Percentiles rank a stretch among this genome's conserved stretches.
Conservation (phyloP, 2,329 filamentous ascomycete species). For the Trichoderma oligosporum region DNA sequence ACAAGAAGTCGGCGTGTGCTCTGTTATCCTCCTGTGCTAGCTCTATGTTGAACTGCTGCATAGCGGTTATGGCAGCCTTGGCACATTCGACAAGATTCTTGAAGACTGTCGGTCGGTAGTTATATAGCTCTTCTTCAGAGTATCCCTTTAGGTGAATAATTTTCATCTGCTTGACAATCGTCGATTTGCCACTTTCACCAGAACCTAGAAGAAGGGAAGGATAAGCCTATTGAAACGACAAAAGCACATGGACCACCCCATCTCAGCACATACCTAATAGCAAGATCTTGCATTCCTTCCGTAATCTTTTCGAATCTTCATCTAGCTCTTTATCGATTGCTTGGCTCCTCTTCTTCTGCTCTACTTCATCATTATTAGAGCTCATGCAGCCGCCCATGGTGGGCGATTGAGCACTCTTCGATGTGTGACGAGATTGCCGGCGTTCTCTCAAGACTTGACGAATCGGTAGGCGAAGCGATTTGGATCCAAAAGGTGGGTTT, state of each 20-base stretch:
- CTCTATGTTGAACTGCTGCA: conserved; percentile 86
- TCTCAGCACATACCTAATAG: conserved; percentile 68
- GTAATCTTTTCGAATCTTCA: conserved; percentile 87
- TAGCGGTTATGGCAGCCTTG: conserved; percentile 85
- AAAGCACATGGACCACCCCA: not conserved
- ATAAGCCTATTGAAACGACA: conserved; percentile 21
- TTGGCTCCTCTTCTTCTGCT: conserved; percentile 95
- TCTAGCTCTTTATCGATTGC: conserved; percentile 91
- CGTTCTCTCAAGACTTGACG: conserved; percentile 15
- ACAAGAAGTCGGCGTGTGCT: conserved; percentile 72
- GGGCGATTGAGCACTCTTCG: conserved; percentile 24
- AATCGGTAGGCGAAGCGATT: conserved; percentile 18
- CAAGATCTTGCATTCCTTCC: conserved; percentile 98
- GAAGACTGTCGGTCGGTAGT: conserved; percentile 95
- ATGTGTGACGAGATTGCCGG: conserved; percentile 8
- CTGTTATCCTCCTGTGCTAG: conserved; percentile 68
- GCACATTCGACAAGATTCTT: conserved; percentile 98
- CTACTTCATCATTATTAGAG: conserved; percentile 77
- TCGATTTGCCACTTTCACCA: conserved; percentile 97
- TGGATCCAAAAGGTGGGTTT: conserved; percentile 18
- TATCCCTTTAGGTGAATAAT: conserved; percentile 99
- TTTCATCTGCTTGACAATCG: conserved; percentile 99
- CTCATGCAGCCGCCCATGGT: conserved; percentile 94
- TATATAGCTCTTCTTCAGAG: conserved; percentile 84
- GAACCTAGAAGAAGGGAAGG: conserved; percentile 61